A percentile compares a stretch with the other conserved stretches of the same genome.
Evolutionary conservation across 495 filamentous ascomycete species (phyloP).

Genomic region (Trichocladium uniseriatum): DNA sequence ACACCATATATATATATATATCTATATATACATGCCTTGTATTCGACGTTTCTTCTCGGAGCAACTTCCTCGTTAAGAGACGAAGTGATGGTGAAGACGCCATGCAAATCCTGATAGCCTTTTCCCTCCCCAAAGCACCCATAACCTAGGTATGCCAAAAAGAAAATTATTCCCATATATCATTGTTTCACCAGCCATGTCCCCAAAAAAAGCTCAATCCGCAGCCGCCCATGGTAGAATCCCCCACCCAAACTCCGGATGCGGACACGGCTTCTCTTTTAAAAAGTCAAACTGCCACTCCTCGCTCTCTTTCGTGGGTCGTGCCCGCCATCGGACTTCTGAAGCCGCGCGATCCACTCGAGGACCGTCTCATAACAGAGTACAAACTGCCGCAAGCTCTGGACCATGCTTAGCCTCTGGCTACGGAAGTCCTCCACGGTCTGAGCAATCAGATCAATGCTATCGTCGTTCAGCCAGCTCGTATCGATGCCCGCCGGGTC

Average conservation of each 20-base stretch:
- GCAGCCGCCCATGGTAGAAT: neutral
- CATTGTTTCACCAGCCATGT: too few species aligned
- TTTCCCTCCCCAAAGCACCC: too few species aligned
- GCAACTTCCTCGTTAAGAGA: too few species aligned
- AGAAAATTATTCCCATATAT: too few species aligned
- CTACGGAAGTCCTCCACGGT: conserved; percentile 83
- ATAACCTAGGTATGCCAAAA: too few species aligned
- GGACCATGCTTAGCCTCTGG: conserved; percentile 93
- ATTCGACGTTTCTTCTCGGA: too few species aligned
- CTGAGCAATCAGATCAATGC: conserved; percentile 67
- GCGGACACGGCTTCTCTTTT: neutral
- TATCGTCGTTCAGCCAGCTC: conserved; percentile 41
- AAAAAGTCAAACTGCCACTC: conserved; percentile 23
- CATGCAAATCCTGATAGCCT: too few species aligned
- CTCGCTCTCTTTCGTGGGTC: conserved; percentile 12
- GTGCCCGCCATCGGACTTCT: conserved; percentile 18
- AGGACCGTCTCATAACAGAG: conserved; percentile 92
- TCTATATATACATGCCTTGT: too few species aligned
- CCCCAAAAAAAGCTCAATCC: neutral
- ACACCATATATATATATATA: too few species aligned
- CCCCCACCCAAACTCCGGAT: too few species aligned
- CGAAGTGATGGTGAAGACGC: too few species aligned
- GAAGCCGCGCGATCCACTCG: conserved; percentile 61
- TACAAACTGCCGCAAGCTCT: conserved; percentile 88
- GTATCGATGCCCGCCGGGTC: conserved; percentile 21